Conservation (phyloP, 2,329 filamentous ascomycete genomes). For the Ascochyta lentis region DNA sequence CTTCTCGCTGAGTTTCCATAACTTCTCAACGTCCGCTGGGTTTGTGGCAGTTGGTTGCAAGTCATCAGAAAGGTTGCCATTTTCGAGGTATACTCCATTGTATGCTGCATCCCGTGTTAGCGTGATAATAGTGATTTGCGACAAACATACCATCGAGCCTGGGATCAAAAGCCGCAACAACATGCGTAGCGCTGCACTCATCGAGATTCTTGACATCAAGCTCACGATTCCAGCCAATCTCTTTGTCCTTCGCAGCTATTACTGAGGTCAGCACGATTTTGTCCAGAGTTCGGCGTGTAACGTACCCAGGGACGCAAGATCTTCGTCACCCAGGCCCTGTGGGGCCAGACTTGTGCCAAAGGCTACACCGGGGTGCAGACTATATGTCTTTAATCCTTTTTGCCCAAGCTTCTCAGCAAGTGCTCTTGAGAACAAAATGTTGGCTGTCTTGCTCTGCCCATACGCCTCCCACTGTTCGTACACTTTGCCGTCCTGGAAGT, state of each 20-base stretch:
- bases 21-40: constrained; percentile 32
- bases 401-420: constrained; percentile 31
- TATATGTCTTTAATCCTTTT: constrained; percentile 34
- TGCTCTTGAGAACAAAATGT: constrained; percentile 47
- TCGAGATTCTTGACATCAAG: constrained; percentile 36
- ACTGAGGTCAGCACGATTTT: not conserved
- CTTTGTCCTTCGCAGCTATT: constrained; percentile 24
- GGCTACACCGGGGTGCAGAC: constrained; percentile 40
- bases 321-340: constrained; percentile 26
- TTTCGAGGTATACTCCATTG: constrained; percentile 39
- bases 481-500: constrained; percentile 50
- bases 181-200: constrained; percentile 40
- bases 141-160: constrained; percentile 22
- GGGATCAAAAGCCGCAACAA: constrained; percentile 40
- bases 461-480: constrained; percentile 56
- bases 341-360: constrained; percentile 33
- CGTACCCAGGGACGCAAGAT: constrained; percentile 28
- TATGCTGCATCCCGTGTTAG: constrained; percentile 1
- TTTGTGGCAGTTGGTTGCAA: constrained; percentile 29
- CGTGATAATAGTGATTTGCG: not conserved
- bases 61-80: constrained; percentile 29
- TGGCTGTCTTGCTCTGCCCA: constrained; percentile 60
- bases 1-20: constrained; percentile 45
- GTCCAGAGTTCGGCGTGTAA: not conserved
- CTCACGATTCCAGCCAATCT: constrained; percentile 28